Evolutionary conservation across 257 asterid genomes (phyloP).

Genomic region (Hygrophila difformis): DNA sequence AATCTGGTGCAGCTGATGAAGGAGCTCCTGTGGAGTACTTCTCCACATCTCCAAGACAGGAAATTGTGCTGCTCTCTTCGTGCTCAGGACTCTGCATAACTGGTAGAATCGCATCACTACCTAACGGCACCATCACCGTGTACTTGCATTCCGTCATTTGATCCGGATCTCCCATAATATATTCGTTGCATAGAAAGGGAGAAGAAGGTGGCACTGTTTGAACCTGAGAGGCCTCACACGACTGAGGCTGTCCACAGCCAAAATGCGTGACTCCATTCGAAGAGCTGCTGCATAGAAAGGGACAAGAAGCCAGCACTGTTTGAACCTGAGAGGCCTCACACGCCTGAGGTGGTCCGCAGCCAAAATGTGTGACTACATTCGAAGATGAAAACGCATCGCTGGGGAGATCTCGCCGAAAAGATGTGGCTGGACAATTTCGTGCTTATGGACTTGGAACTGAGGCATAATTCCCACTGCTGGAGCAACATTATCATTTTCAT

Average conservation of each 20-base stretch:
- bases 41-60: not conserved
- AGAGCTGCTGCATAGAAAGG: conserved; percentile 30
- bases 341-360: conserved; percentile 26
- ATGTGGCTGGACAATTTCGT: conserved; percentile 25
- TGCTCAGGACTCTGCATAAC: no score
- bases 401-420: conserved; percentile 28
- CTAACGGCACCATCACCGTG: no score
- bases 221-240: conserved; percentile 28
- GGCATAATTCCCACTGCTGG: conserved; percentile 6
- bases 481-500: no score
- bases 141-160: conserved; percentile 19
- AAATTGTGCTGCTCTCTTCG: no score
- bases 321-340: conserved; percentile 29
- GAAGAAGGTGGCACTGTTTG: conserved; percentile 25
- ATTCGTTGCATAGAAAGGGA: conserved; percentile 36
- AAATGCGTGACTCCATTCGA: conserved; percentile 27
- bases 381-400: conserved; percentile 31
- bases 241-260: conserved; percentile 25
- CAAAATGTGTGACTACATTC: conserved; percentile 26
- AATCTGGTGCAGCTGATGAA: conserved; percentile 30
- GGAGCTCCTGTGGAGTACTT: conserved; percentile 10
- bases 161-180: conserved; percentile 24
- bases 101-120: not conserved
- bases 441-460: conserved; percentile 19
- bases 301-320: conserved; percentile 21